Percentiles rank a stretch among this genome's conserved stretches.
Evolutionary conservation across 805 yeast genomes (phyloP).

Genomic region (Ogataea nakhonphanomensis): DNA sequence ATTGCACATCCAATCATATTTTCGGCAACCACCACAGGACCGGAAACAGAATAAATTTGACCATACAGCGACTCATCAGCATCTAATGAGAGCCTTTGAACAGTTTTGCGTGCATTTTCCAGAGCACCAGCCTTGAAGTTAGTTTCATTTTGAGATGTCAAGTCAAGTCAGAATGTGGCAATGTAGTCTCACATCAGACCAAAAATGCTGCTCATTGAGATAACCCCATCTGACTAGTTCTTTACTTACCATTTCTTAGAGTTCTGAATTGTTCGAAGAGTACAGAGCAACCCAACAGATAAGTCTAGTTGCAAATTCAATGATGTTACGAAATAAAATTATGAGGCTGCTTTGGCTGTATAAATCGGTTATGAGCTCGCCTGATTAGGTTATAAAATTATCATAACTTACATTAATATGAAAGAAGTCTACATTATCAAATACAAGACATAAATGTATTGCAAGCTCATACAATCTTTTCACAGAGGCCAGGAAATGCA

Average conservation of each 20-base stretch:
- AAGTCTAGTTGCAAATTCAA: neutral
- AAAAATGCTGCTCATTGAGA: neutral
- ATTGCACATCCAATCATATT: slow-evolving; percentile 99
- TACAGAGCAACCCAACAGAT: neutral
- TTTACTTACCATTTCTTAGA: slow-evolving; percentile 6
- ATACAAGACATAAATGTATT: too few relatives aligned
- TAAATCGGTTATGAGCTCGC: slow-evolving; percentile 12
- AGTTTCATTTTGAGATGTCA: neutral
- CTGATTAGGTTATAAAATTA: too few relatives aligned
- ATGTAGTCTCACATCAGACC: neutral
- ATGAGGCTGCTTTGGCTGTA: slow-evolving; percentile 19
- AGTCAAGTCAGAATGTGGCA: too few relatives aligned
- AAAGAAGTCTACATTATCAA: too few relatives aligned
- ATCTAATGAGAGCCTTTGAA: slow-evolving; percentile 80
- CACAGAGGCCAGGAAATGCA: too few relatives aligned
- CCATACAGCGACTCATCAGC: slow-evolving; percentile 79
- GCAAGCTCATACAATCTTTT: too few relatives aligned
- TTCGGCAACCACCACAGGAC: slow-evolving; percentile 97
- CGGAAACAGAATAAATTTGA: slow-evolving; percentile 89
- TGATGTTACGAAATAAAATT: neutral
- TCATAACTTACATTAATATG: too few relatives aligned
- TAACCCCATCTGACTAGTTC: neutral
- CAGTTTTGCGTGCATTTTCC: slow-evolving; percentile 94
- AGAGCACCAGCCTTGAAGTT: slow-evolving; percentile 79
- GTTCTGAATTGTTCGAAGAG: neutral